Evolutionary conservation across 2,329 filamentous ascomycete species (phyloP).

Genomic region (Penicillium hordei): DNA sequence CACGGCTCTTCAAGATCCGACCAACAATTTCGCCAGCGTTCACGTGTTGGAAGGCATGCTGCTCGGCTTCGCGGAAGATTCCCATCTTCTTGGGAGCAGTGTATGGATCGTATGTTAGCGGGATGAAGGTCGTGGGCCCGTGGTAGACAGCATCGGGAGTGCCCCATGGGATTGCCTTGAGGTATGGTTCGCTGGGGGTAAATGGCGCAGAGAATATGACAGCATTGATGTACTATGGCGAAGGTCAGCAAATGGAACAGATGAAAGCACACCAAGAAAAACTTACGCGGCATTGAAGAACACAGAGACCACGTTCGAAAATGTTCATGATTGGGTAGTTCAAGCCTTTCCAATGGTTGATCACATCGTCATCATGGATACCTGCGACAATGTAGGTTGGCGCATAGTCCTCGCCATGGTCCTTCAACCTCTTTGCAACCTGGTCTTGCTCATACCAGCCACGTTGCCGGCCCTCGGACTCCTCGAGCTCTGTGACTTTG

Average conservation of each 20-base stretch:
- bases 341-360: conserved; percentile 94
- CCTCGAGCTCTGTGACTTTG: conserved; percentile 71
- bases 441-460: conserved; percentile 74
- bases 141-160: conserved; percentile 84
- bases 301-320: conserved; percentile 91
- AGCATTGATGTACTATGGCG: conserved; percentile 72
- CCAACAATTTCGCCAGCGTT: conserved; percentile 91
- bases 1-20: conserved; percentile 81
- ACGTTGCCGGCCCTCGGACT: conserved; percentile 62
- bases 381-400: conserved; percentile 89
- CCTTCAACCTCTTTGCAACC: conserved; percentile 60
- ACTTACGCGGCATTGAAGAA: conserved; percentile 85
- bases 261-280: not conserved
- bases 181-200: conserved; percentile 74
- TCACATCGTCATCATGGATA: conserved; percentile 90
- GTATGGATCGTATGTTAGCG: conserved; percentile 74
- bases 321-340: conserved; percentile 99
- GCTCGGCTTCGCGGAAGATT: conserved; percentile 76
- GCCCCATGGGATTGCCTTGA: conserved; percentile 71
- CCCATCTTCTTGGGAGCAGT: conserved; percentile 74
- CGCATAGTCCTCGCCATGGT: conserved; percentile 69
- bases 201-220: conserved; percentile 91
- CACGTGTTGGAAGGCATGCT: conserved; percentile 79
- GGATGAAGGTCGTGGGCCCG: conserved; percentile 91
- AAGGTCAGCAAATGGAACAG: not conserved